Evolutionary conservation across 805 yeast genomes (phyloP).

Genomic region (Hanseniaspora occidentalis): DNA sequence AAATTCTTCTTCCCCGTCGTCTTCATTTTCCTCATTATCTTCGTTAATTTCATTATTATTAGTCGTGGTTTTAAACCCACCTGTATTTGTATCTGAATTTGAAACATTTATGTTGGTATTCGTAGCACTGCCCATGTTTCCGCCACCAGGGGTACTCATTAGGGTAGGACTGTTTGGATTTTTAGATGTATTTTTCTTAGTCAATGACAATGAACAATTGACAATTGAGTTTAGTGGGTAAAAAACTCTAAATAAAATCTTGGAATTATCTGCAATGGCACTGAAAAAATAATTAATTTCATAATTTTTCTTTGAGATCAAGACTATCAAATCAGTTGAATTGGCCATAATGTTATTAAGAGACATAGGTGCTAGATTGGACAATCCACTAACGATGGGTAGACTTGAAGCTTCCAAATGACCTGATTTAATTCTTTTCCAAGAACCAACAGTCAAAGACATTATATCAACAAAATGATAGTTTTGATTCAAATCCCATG

Average conservation of each 20-base stretch:
- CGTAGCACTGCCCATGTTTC: constrained; percentile 2
- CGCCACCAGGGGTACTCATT: constrained; percentile 16
- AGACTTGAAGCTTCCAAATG: constrained; percentile 26
- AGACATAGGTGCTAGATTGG: constrained; percentile 56
- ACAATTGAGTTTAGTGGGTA: constrained; percentile 52
- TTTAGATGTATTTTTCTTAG: constrained; percentile 23
- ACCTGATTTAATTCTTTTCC: constrained; percentile 72
- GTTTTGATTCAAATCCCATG: constrained; percentile 47
- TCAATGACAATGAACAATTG: constrained; percentile 42
- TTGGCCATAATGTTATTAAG: constrained; percentile 49
- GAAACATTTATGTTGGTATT: constrained; percentile 10
- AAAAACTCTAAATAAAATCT: constrained; percentile 59
- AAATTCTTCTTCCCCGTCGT: constrained; percentile 14
- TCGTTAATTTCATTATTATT: constrained; percentile 5
- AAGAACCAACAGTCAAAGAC: constrained; percentile 61
- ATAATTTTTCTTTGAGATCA: constrained; percentile 54
- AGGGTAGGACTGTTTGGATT: constrained; percentile 6
- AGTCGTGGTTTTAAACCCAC: no score
- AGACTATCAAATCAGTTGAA: constrained; percentile 57
- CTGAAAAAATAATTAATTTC: constrained; percentile 72
- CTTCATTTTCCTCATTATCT: constrained; percentile 11
- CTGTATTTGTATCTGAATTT: constrained; percentile 7
- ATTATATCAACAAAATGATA: constrained; percentile 58
- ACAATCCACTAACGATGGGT: constrained; percentile 31
- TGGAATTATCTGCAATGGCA: constrained; percentile 55